phyloP scores from a whole-genome alignment of 2,329 filamentous ascomycete genomes.

The Penicillium sp. region DNA sequence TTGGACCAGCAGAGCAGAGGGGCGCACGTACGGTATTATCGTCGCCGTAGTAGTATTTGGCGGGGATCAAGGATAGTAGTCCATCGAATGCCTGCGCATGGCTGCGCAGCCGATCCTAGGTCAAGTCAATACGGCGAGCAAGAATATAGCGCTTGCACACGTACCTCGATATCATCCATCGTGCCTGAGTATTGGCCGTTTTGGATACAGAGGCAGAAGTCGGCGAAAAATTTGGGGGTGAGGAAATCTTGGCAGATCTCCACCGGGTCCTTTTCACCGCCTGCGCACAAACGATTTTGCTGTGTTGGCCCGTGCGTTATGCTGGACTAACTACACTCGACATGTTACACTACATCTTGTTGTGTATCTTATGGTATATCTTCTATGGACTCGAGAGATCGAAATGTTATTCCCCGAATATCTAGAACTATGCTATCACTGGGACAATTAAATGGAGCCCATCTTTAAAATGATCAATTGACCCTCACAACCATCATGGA shows the following conservation, averaged over 20 bases:
- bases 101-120: conserved; percentile 53
- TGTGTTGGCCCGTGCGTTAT: conserved; percentile 20
- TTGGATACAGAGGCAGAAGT: conserved; percentile 25
- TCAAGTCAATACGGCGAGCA: conserved; percentile 23
- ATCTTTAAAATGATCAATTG: not conserved
- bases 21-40: conserved; percentile 73
- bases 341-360: not conserved
- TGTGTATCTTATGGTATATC: no score
- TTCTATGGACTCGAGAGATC: not conserved
- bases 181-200: conserved; percentile 19
- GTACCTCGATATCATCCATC: conserved; percentile 48
- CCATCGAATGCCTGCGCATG: conserved; percentile 80
- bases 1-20: conserved; percentile 6
- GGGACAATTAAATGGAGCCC: not conserved
- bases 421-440: not conserved
- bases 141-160: conserved; percentile 17
- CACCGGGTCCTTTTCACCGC: conserved; percentile 36
- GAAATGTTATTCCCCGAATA: no score
- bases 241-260: conserved; percentile 43
- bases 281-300: conserved; percentile 21
- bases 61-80: conserved; percentile 83
- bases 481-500: conserved; percentile 40
- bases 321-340: not conserved
- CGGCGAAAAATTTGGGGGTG: conserved; percentile 44
- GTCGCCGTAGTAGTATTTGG: conserved; percentile 87